These are phyloP conservation scores for Stagonosporopsis tanaceti DNA, from an alignment of 2,329 filamentous ascomycete genomes.

Conservation along the genomic window DNA sequence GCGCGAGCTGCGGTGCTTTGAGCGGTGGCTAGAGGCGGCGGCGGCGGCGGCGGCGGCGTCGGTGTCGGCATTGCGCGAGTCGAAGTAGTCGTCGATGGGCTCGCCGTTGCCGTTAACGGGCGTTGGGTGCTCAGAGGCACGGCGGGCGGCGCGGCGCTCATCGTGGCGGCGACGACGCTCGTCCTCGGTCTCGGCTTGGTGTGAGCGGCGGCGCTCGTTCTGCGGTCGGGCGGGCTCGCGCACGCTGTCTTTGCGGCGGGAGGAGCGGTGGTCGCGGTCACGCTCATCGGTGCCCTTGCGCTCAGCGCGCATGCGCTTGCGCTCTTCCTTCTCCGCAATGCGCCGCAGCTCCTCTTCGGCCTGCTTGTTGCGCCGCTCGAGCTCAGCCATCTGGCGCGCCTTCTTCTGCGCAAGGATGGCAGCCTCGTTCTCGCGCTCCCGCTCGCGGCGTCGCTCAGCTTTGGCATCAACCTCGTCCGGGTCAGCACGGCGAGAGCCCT, in stretches of 20 bases:
- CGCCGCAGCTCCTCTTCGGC: slow-evolving; percentile 50
- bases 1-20: slow-evolving; percentile 41
- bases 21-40: slow-evolving; percentile 1
- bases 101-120: slow-evolving; percentile 36
- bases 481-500: slow-evolving; percentile 41
- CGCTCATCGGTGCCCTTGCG: slow-evolving; percentile 41
- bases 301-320: slow-evolving; percentile 42
- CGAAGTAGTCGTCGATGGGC: slow-evolving; percentile 55
- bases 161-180: slow-evolving; percentile 55
- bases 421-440: slow-evolving; percentile 46
- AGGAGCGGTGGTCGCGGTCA: slow-evolving; percentile 47
- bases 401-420: slow-evolving; percentile 48
- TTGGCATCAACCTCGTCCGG: slow-evolving; percentile 48
- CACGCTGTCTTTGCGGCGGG: slow-evolving; percentile 47
- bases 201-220: slow-evolving; percentile 46
- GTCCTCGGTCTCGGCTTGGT: slow-evolving; percentile 48
- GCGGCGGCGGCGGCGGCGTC: slow-evolving; percentile 13
- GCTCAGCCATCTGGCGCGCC: slow-evolving; percentile 47
- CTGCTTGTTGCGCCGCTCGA: slow-evolving; percentile 49
- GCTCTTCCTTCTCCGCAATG: slow-evolving; percentile 51
- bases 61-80: slow-evolving; percentile 49
- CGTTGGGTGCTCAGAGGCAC: slow-evolving; percentile 43
- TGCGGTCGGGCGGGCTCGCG: slow-evolving; percentile 41
- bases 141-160: slow-evolving; percentile 50
- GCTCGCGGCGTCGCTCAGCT: slow-evolving; percentile 49